A percentile compares a stretch with the other conserved stretches of the same genome.
These are phyloP conservation scores for Alternaria novae-zelandiae DNA, from an alignment of 2,329 filamentous ascomycete genomes.

Conservation along the genomic window DNA sequence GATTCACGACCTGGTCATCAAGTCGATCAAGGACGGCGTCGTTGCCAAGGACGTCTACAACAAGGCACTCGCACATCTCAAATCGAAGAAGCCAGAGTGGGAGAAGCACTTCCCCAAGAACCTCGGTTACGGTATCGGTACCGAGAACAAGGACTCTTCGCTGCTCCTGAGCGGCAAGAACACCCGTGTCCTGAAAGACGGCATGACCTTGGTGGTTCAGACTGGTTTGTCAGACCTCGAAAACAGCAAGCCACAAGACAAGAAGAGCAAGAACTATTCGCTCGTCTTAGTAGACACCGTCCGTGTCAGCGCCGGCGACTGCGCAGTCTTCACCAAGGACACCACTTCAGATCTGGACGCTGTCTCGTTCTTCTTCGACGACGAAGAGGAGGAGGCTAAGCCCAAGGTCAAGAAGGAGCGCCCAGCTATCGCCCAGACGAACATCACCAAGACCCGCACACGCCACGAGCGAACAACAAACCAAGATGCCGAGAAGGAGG, in stretches of 20 bases:
- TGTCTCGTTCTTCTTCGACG: slow-evolving; percentile 98
- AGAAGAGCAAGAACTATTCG: slow-evolving; percentile 87
- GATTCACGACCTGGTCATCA: slow-evolving; percentile 88
- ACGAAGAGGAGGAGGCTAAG: slow-evolving; percentile 86
- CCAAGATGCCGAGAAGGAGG: slow-evolving; percentile 87
- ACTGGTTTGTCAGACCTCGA: slow-evolving; percentile 90
- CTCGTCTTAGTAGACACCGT: slow-evolving; percentile 92
- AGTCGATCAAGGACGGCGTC: slow-evolving; percentile 86
- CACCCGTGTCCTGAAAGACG: slow-evolving; percentile 81
- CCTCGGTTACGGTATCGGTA: slow-evolving; percentile 88
- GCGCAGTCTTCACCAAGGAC: slow-evolving; percentile 91
- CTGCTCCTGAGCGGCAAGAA: slow-evolving; percentile 90
- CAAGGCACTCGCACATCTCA: slow-evolving; percentile 82
- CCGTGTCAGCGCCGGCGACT: slow-evolving; percentile 78
- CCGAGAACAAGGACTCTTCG: slow-evolving; percentile 85
- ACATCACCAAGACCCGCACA: slow-evolving; percentile 91
- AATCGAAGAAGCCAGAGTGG: slow-evolving; percentile 89
- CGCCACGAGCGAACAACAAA: slow-evolving; percentile 90
- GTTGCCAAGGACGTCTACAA: slow-evolving; percentile 88
- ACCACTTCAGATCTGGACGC: slow-evolving; percentile 90
- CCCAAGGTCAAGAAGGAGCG: slow-evolving; percentile 85
- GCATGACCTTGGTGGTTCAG: slow-evolving; percentile 93
- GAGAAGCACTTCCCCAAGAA: slow-evolving; percentile 95
- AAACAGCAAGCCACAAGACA: slow-evolving; percentile 86
- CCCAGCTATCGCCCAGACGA: slow-evolving; percentile 88